Conservation (phyloP, 306 rosid species). For the Aeschynomene evenia region DNA sequence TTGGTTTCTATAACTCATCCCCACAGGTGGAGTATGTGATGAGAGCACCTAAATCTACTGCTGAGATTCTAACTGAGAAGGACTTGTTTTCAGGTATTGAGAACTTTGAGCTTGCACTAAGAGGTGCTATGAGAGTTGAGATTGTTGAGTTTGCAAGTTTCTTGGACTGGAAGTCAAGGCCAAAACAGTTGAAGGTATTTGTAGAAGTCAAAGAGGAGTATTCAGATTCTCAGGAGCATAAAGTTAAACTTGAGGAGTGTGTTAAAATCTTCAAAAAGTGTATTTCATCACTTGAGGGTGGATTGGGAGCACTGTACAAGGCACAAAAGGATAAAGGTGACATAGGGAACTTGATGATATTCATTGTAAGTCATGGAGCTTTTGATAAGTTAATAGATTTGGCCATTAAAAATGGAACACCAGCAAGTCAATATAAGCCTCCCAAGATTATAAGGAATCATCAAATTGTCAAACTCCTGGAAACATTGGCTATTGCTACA, state of each 20-base stretch:
- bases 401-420: conserved; percentile 55
- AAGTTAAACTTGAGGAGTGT: conserved; percentile 39
- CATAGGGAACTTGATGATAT: conserved; percentile 39
- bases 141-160: conserved; percentile 56
- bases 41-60: conserved; percentile 54
- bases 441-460: conserved; percentile 60
- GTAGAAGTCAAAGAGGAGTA: conserved; percentile 48
- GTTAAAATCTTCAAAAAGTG: conserved; percentile 34
- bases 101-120: conserved; percentile 39
- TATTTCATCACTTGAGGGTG: conserved; percentile 44
- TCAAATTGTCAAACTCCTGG: conserved; percentile 41
- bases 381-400: conserved; percentile 42
- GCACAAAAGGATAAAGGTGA: conserved; percentile 47
- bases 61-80: conserved; percentile 57
- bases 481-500: conserved; percentile 31
- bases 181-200: conserved; percentile 51
- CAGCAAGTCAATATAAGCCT: conserved; percentile 68
- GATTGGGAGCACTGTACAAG: conserved; percentile 62
- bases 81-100: conserved; percentile 53
- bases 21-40: conserved; percentile 59
- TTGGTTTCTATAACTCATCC: conserved; percentile 54
- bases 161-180: conserved; percentile 38
- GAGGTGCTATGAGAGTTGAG: conserved; percentile 38
- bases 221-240: conserved; percentile 26
- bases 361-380: conserved; percentile 46